phyloP scores from a whole-genome alignment of 257 asterid species.

The Forsythia suspensa region DNA sequence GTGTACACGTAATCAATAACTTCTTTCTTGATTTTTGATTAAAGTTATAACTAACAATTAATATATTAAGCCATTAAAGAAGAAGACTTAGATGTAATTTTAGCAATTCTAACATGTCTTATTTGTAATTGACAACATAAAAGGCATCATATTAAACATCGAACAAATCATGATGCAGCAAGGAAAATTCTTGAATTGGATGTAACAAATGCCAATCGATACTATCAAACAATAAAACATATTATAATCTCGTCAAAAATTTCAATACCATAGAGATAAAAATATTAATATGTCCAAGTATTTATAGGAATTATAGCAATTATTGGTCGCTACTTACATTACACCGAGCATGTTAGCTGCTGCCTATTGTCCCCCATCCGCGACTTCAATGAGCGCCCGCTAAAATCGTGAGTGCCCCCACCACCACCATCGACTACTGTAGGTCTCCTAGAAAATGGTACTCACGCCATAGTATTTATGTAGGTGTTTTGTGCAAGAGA shows the following conservation, averaged over 20 bases:
- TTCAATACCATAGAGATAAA: not conserved
- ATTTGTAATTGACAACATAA: not conserved
- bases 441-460: constrained; percentile 12
- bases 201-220: constrained; percentile 16
- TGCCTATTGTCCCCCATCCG: not conserved
- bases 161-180: constrained; percentile 2
- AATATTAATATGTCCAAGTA: not conserved
- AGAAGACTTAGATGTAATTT: not conserved
- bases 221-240: constrained; percentile 2
- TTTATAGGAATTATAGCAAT: not conserved
- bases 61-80: not conserved
- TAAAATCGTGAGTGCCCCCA: constrained; percentile 17
- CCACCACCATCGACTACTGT: not conserved
- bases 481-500: constrained; percentile 35
- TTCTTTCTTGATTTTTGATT: not conserved
- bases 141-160: not conserved
- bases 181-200: constrained; percentile 14
- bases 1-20: not conserved
- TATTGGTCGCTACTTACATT: constrained; percentile 9
- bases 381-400: constrained; percentile 22
- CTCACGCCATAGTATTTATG: constrained; percentile 26
- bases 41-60: too few relatives aligned
- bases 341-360: not conserved
- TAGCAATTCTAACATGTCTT: not conserved
- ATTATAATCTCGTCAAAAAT: constrained; percentile 19